These are phyloP conservation scores for Colletotrichum tofieldiae DNA, from an alignment of 2,329 filamentous ascomycete species.

Conservation along the genomic window DNA sequence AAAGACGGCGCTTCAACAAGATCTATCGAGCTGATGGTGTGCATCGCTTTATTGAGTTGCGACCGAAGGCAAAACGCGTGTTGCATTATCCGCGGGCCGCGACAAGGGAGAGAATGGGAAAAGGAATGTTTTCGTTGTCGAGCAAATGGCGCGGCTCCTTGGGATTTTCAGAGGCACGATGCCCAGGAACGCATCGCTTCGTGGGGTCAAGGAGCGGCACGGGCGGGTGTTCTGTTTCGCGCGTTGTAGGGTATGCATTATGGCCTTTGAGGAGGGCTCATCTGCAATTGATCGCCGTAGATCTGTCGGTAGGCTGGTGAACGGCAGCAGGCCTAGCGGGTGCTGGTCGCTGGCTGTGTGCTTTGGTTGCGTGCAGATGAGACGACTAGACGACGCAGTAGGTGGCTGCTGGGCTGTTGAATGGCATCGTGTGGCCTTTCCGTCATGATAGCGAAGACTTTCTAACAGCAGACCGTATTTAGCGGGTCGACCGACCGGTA, in stretches of 20 bases:
- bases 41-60: not conserved
- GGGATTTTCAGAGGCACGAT: not conserved
- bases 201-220: constrained; percentile 21
- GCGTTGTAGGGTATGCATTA: constrained; percentile 18
- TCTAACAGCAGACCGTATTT: constrained; percentile 7
- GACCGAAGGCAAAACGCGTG: not conserved
- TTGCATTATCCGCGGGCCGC: constrained; percentile 1
- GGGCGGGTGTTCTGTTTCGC: constrained; percentile 37
- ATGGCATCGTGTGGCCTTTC: constrained; percentile 15
- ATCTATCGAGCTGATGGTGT: constrained; percentile 7
- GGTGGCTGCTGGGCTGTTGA: constrained; percentile 6
- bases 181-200: constrained; percentile 6
- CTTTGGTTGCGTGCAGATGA: constrained; percentile 27
- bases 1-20: constrained; percentile 27
- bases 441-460: constrained; percentile 16
- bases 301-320: constrained; percentile 27
- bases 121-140: too few species aligned
- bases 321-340: constrained; percentile 14
- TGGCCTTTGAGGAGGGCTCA: constrained; percentile 1
- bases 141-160: not conserved
- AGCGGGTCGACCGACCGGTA: constrained; percentile 32
- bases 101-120: not conserved
- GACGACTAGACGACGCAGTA: constrained; percentile 16
- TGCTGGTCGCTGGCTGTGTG: constrained; percentile 11
- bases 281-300: constrained; percentile 27